Evolutionary conservation across 2,329 filamentous ascomycete genomes (phyloP), one percentile per base, ranked within the genome.

Genomic region (Penicillium sp.): DNA sequence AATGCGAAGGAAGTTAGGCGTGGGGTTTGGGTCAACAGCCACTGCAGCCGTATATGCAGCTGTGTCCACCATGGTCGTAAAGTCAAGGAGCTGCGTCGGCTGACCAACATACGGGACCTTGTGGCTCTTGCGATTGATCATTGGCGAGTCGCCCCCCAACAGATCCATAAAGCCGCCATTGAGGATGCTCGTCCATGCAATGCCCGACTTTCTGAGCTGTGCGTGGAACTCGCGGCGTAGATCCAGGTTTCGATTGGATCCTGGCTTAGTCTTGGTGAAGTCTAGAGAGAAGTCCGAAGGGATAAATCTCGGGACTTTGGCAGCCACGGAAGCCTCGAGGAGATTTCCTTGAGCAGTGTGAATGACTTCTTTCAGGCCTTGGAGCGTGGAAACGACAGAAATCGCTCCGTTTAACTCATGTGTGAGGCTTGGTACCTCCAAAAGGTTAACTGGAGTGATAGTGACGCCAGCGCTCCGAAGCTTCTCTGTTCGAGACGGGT

Each of bases 141-240:
- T 48, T 2, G 47, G 50, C 6, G 50, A 48, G 21, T 56, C 51
- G 18, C 53, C 53, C 8, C 33, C 43, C 38, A 56, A 33, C 6
- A 56, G 47, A 23, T 56, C 53, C 53, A 56, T 44, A 24, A 56
- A 56, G 3, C 46, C 50, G 26, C 53, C 50, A 45, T 56, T 56
- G 29, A 56, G 50, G 10, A 56, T 56, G 34, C 50, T 56, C 6
- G 50, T 56, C 53, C 53, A 56, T 24, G 47, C 29, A 29, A 56
- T 56, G n/a, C 53, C 53, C 4, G 53, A 56, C 15, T 47, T 42
- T 24, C 29, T 26, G 13, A 56, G 29, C 16, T 41, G 23, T 15
- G 18, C 23, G 38, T 56, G 53, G 31, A 56, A 56, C 42, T 56
- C 43, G 16, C 53, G 53, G 12, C 50, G 50, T 8, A 56, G 23